Conservation (phyloP, 164 flowering plant genomes). For the Nelumbo lutea region DNA sequence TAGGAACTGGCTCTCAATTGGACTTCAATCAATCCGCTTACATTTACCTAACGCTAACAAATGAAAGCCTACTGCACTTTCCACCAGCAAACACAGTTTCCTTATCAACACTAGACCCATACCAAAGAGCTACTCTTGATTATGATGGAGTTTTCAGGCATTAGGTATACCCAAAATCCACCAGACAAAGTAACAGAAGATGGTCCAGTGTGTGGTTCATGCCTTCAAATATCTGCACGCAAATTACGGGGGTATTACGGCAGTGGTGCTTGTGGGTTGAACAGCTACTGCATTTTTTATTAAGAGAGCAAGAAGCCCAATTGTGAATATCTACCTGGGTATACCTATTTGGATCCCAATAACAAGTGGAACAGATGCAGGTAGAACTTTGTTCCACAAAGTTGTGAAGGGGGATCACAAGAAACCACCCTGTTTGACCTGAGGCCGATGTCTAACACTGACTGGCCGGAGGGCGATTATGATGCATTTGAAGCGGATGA, state of each 20-base stretch:
- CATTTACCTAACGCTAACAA: too few relatives aligned
- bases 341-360: slow-evolving; percentile 6
- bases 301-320: slow-evolving; percentile 5
- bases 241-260: neutral
- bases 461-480: slow-evolving; percentile 10
- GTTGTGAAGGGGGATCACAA: neutral
- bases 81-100: too few relatives aligned
- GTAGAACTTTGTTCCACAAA: slow-evolving; percentile 2
- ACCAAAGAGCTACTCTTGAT: too few relatives aligned
- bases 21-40: too few relatives aligned
- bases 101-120: too few relatives aligned
- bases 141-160: too few relatives aligned
- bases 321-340: slow-evolving; percentile 12
- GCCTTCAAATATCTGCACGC: too few relatives aligned
- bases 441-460: neutral
- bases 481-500: neutral
- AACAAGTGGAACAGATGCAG: slow-evolving; percentile 10
- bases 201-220: too few relatives aligned
- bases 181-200: too few relatives aligned
- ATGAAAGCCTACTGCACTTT: too few relatives aligned
- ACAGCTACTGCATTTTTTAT: slow-evolving; percentile 14
- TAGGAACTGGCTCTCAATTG: too few relatives aligned
- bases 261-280: slow-evolving; percentile 22
- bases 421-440: neutral
- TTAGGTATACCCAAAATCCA: too few relatives aligned